Evolutionary conservation across 2,329 filamentous ascomycete species (phyloP).

Genomic region (Pseudocercospora crystallina): DNA sequence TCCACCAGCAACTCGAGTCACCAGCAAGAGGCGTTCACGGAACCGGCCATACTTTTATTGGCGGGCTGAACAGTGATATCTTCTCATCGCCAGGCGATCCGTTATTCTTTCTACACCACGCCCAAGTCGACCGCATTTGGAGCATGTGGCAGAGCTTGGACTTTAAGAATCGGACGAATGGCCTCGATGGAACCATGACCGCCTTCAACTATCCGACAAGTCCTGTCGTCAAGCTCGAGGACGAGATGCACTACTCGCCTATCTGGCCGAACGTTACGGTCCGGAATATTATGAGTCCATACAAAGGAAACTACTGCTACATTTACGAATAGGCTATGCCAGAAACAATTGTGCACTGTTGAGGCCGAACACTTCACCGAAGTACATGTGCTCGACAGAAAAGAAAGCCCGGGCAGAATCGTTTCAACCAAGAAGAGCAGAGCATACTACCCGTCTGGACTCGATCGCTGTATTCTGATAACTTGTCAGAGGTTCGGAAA

Average conservation of each 20-base stretch:
- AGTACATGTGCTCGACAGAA: too few species aligned
- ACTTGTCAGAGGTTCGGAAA: too few species aligned
- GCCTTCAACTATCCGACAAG: neutral
- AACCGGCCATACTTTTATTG: constrained; percentile 45
- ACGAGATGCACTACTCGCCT: constrained; percentile 8
- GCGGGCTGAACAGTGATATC: constrained; percentile 47
- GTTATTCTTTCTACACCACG: constrained; percentile 50
- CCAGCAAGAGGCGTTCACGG: constrained; percentile 2
- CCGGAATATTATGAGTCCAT: constrained; percentile 16
- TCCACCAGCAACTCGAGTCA: constrained; percentile 4
- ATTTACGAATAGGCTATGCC: constrained; percentile 13
- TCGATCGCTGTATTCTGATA: too few species aligned
- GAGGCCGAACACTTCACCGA: too few species aligned
- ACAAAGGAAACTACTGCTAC: constrained; percentile 15
- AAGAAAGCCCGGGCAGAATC: too few species aligned
- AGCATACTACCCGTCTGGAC: too few species aligned
- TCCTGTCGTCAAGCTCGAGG: constrained; percentile 6
- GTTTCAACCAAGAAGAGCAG: too few species aligned
- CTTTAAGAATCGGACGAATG: constrained; percentile 29
- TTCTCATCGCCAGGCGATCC: constrained; percentile 46
- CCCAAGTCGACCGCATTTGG: constrained; percentile 44
- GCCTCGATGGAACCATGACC: neutral
- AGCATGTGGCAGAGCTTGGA: constrained; percentile 52
- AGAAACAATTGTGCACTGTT: too few species aligned
- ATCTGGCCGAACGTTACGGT: constrained; percentile 13